phyloP scores from a whole-genome alignment of 495 filamentous ascomycete genomes.

The Opeltia flavorubescens region DNA sequence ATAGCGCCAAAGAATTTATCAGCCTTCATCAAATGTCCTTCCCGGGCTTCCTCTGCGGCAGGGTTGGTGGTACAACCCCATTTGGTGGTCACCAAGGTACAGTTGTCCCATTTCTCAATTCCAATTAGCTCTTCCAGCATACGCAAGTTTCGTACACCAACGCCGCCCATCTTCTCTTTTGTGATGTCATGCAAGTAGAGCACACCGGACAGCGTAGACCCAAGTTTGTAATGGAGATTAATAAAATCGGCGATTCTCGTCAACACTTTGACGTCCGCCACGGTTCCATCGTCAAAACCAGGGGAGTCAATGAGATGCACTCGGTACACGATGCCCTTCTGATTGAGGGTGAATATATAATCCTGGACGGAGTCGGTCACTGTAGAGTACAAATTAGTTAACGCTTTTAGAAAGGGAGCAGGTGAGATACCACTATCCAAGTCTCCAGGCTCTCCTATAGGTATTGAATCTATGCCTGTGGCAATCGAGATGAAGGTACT shows the following conservation, averaged over 20 bases:
- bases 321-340: constrained; percentile 1
- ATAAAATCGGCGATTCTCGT: constrained; percentile 4
- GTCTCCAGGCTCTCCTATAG: not conserved
- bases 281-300: constrained; percentile 7
- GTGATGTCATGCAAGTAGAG: constrained; percentile 11
- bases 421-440: constrained; percentile 4
- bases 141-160: constrained; percentile 3
- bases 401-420: not conserved
- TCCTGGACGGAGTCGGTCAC: constrained; percentile 5
- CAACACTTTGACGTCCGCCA: constrained; percentile 3
- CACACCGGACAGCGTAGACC: constrained; percentile 5
- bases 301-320: constrained; percentile 11
- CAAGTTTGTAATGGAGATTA: constrained; percentile 2
- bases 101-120: constrained; percentile 6
- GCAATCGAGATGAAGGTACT: constrained; percentile 24
- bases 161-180: not conserved
- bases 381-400: not conserved
- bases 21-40: not conserved
- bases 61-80: constrained; percentile 3
- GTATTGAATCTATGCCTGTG: constrained; percentile 10
- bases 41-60: not conserved
- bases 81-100: constrained; percentile 8
- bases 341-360: constrained; percentile 1
- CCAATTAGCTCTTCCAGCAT: constrained; percentile 11
- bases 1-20: constrained; percentile 6